phyloP scores from a whole-genome alignment of 1,284 basidiomycete species.

The Ceratobasidium sp. region DNA sequence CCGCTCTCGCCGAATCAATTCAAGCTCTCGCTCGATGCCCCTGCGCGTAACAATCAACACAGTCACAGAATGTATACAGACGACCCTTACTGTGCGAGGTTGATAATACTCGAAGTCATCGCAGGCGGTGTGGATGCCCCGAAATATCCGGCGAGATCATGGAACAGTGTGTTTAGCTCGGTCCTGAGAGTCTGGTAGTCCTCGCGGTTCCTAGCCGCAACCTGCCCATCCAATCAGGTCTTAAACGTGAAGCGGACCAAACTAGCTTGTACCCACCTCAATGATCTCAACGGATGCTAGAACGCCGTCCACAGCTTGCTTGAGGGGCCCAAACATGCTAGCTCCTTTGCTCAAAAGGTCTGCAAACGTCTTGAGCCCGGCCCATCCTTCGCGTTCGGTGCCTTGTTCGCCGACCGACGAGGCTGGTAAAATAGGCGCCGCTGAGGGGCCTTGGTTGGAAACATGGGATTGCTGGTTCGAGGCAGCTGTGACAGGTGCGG shows the following conservation, averaged over 20 bases:
- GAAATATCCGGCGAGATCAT: neutral
- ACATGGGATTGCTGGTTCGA: too few species aligned
- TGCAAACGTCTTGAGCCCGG: neutral
- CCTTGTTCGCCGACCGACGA: too few species aligned
- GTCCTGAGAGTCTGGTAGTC: neutral
- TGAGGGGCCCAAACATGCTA: neutral
- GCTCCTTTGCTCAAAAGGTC: neutral
- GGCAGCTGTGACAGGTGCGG: too few species aligned
- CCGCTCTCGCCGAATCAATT: neutral
- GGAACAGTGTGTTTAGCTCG: constrained; percentile 11
- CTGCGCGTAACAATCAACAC: neutral
- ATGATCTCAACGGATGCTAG: neutral
- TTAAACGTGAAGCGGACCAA: neutral
- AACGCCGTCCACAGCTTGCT: neutral
- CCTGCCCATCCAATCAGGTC: neutral
- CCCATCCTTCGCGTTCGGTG: neutral
- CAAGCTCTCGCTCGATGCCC: constrained; percentile 4
- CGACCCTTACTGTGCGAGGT: neutral
- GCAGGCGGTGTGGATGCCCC: neutral
- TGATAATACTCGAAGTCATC: constrained; percentile 20
- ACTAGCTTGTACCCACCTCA: neutral
- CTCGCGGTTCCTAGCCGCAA: neutral
- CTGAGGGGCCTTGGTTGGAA: too few species aligned
- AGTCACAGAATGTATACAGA: neutral
- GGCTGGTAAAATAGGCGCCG: too few species aligned